These are phyloP conservation scores for Neofusicoccum umdonicola DNA, from an alignment of 2,329 filamentous ascomycete genomes.

Conservation along the genomic window DNA sequence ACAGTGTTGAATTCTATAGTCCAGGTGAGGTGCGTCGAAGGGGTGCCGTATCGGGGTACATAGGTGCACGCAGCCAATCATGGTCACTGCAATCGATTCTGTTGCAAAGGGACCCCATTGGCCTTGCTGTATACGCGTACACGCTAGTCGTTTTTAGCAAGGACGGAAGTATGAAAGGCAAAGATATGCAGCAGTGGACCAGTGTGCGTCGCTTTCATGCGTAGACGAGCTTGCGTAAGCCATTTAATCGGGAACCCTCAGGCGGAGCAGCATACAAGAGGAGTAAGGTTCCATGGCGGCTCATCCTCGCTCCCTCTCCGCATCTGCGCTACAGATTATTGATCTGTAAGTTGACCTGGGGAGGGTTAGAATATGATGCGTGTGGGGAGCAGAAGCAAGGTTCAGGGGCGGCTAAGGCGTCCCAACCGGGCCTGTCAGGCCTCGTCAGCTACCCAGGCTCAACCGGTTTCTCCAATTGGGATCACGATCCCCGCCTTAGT, in stretches of 20 bases:
- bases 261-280: not conserved
- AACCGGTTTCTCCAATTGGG: not conserved
- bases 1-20: not conserved
- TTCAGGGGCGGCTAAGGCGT: not conserved
- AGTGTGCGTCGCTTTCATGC: not conserved
- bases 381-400: not conserved
- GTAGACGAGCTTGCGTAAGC: not conserved
- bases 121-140: not conserved
- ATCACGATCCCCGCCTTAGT: not conserved
- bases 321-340: not conserved
- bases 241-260: not conserved
- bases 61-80: not conserved
- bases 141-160: not conserved
- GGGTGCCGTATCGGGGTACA: not conserved
- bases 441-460: constrained; percentile 1
- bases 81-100: not conserved
- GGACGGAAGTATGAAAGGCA: not conserved
- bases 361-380: not conserved
- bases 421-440: not conserved
- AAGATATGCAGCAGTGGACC: not conserved
- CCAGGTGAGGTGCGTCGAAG: not conserved
- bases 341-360: not conserved
- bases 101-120: not conserved
- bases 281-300: not conserved
- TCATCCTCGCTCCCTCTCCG: not conserved